phyloP scores from a whole-genome alignment of 352 stramenopile species.

The Phytopythium kandeliae region DNA sequence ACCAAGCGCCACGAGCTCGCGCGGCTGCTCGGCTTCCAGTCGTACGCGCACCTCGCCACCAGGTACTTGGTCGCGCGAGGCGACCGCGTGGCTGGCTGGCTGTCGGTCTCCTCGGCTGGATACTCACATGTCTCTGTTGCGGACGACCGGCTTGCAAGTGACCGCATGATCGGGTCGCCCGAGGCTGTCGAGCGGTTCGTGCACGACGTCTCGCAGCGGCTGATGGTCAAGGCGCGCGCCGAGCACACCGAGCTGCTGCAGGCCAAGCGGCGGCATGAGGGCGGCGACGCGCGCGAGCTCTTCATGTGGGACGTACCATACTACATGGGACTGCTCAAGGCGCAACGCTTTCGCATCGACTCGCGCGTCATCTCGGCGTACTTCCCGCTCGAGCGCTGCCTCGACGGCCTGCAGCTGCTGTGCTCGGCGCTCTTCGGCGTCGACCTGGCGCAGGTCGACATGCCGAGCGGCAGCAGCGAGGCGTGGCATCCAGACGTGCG shows the following conservation, averaged over 20 bases:
- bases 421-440: constrained; percentile 90
- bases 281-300: constrained; percentile 33
- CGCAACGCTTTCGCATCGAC: constrained; percentile 63
- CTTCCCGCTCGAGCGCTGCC: constrained; percentile 89
- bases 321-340: constrained; percentile 89
- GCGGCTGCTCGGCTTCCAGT: constrained; percentile 82
- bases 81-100: too few relatives aligned
- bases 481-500: constrained; percentile 84
- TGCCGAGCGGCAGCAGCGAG: constrained; percentile 68
- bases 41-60: constrained; percentile 87
- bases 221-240: constrained; percentile 63
- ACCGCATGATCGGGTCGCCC: constrained; percentile 84
- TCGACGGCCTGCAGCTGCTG: constrained; percentile 88
- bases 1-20: constrained; percentile 87
- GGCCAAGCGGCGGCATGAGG: constrained; percentile 63
- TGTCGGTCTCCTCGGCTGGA: too few relatives aligned
- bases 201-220: constrained; percentile 40
- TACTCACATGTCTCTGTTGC: too few relatives aligned
- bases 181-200: constrained; percentile 69
- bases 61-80: too few relatives aligned
- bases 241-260: constrained; percentile 55
- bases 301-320: constrained; percentile 94
- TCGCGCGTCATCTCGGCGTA: constrained; percentile 81
- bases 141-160: constrained; percentile 20
- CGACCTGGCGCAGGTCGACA: constrained; percentile 68